Percentiles rank a stretch among this genome's conserved stretches.
Conservation (phyloP, 331 rosid genomes). For the Prunus yedoensis region DNA sequence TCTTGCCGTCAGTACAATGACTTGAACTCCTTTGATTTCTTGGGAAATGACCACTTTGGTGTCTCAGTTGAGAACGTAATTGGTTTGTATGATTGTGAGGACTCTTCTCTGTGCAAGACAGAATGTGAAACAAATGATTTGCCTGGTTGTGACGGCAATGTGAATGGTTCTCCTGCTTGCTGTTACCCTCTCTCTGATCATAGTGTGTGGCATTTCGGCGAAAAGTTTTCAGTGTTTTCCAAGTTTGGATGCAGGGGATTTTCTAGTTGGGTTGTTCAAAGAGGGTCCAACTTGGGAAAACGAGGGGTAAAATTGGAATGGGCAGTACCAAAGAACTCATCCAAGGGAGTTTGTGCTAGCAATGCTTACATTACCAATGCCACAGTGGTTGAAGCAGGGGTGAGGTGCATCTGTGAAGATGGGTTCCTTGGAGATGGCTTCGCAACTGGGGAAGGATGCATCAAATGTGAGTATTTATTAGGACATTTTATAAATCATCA, state of each 20-base stretch:
- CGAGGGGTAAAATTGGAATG: constrained; percentile 90
- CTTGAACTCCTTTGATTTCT: constrained; percentile 53
- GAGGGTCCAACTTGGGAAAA: constrained; percentile 61
- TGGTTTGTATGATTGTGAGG: constrained; percentile 92
- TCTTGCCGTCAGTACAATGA: constrained; percentile 80
- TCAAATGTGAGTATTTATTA: constrained; percentile 49
- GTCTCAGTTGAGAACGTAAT: constrained; percentile 73
- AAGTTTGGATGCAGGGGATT: constrained; percentile 88
- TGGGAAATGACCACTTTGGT: constrained; percentile 47
- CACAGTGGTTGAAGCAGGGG: constrained; percentile 53
- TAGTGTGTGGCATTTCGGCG: constrained; percentile 70
- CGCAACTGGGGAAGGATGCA: constrained; percentile 75
- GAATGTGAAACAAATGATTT: constrained; percentile 63
- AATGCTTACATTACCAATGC: constrained; percentile 61
- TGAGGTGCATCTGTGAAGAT: constrained; percentile 66
- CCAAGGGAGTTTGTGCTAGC: constrained; percentile 47
- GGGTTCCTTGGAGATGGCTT: constrained; percentile 84
- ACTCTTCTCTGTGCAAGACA: constrained; percentile 78
- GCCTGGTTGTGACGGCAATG: constrained; percentile 69
- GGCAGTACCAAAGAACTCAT: constrained; percentile 68
- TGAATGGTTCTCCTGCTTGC: constrained; percentile 64
- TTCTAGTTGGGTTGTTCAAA: constrained; percentile 74
- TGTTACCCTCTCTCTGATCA: constrained; percentile 88
- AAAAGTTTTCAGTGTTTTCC: constrained; percentile 62
- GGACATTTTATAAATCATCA: background rate